Evolutionary conservation across 495 filamentous ascomycete genomes (phyloP), one percentile per base, ranked within the genome.

Genomic region (Penicillium paradoxum): DNA sequence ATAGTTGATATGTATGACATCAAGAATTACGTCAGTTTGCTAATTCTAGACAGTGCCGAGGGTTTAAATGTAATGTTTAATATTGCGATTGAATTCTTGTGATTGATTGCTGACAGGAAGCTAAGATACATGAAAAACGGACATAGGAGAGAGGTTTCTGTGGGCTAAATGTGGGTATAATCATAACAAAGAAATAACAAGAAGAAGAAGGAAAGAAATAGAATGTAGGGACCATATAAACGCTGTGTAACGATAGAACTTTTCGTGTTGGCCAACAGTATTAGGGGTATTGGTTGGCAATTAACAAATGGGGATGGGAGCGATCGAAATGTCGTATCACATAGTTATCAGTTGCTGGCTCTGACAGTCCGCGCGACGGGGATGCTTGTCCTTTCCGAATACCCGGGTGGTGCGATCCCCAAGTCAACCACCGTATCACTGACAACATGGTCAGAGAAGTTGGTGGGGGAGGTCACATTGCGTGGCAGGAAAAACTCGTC

Each of bases 401-500:
- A 65, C 36, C 32, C 54, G 1, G 62, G 62, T 1, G 62, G 62
- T 2, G 56, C 59, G 9, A 62, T 36, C 5, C 21, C 53, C 30
- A 57, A 19, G 47, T 59, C 49, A 7, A 65, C 36, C 24, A 60
- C 56, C 4, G 54, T 4, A 2, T 60, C 41, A 7, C 11, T 44
- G 21, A 29, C 27, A n/a, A 10, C 14, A 7, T 15, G 37, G 18
- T n/a, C n/a, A 6, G 39, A n/a, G 29, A 45, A 29, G 2, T 45
- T n/a, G 32, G 15, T 37, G 2, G 50, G 54, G 15, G 59, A 54
- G n/a, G 59, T 38, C n/a, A 73, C 54, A 15, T 55, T 71, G 24
- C 70, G 67, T 7, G 73, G 70, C 15, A 49, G 59, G 54, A 73
- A 76, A 51, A 70, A 76, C 46, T 69, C 67, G 22, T 74, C 58